Percentiles rank a stretch among this genome's conserved stretches.
phyloP scores from a whole-genome alignment of 805 yeast genomes.

The Zygotorulaspora chibaensis region DNA sequence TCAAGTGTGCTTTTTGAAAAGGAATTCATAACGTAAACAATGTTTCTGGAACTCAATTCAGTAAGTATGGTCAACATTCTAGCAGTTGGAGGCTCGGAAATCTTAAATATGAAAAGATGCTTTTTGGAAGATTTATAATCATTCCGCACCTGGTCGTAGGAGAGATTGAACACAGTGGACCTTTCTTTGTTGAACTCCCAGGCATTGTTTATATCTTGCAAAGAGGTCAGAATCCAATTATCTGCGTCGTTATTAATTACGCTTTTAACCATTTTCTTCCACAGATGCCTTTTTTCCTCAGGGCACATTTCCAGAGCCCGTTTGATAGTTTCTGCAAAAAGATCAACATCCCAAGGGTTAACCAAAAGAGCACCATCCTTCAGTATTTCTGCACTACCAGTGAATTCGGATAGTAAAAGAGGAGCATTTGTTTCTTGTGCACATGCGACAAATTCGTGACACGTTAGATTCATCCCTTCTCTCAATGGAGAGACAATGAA shows the following conservation, averaged over 20 bases:
- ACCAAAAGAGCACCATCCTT: slow-evolving; percentile 66
- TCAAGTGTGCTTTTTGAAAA: slow-evolving; percentile 62
- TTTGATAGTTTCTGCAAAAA: slow-evolving; percentile 60
- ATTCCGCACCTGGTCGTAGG: slow-evolving; percentile 26
- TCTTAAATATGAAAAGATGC: slow-evolving; percentile 46
- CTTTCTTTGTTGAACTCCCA: slow-evolving; percentile 49
- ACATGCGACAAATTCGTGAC: slow-evolving; percentile 87
- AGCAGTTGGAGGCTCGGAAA: slow-evolving; percentile 56
- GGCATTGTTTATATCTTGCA: slow-evolving; percentile 47
- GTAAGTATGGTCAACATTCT: slow-evolving; percentile 53
- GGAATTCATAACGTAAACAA: slow-evolving; percentile 68
- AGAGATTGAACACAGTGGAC: slow-evolving; percentile 34
- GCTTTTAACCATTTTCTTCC: slow-evolving; percentile 57
- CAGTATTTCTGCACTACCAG: slow-evolving; percentile 85
- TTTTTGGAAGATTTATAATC: slow-evolving; percentile 32
- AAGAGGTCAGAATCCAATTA: slow-evolving; percentile 63
- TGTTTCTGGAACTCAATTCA: slow-evolving; percentile 60
- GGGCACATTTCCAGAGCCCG: slow-evolving; percentile 59
- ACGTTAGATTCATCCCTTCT: slow-evolving; percentile 95
- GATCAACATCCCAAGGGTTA: slow-evolving; percentile 85
- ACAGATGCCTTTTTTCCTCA: slow-evolving; percentile 55
- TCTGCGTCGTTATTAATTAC: slow-evolving; percentile 66
- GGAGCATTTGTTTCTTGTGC: slow-evolving; percentile 71
- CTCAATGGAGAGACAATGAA: slow-evolving; percentile 88
- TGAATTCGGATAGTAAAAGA: slow-evolving; percentile 82